phyloP scores from a whole-genome alignment of 495 filamentous ascomycete genomes.

The Neurospora sp. region DNA sequence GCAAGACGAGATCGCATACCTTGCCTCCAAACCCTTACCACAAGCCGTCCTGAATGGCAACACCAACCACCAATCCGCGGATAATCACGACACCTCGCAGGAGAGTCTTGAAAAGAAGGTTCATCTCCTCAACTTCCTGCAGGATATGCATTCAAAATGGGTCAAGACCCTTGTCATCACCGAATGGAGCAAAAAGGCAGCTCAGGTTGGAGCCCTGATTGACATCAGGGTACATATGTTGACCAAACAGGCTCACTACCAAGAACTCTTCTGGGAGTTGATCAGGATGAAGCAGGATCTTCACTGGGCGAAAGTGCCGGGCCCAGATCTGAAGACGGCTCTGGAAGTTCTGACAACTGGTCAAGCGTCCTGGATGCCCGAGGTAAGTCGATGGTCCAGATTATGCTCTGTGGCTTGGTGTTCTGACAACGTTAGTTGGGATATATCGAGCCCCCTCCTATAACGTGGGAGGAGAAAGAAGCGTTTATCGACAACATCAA shows the following conservation, averaged over 20 bases:
- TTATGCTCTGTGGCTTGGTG: not conserved
- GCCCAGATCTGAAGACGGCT: conserved; percentile 85
- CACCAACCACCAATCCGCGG: conserved; percentile 2
- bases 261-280: conserved; percentile 46
- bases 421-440: conserved; percentile 42
- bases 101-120: conserved; percentile 72
- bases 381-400: conserved; percentile 40
- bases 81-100: conserved; percentile 44
- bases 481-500: conserved; percentile 70
- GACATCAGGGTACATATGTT: conserved; percentile 69
- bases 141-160: conserved; percentile 49
- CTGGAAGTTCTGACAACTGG: conserved; percentile 72
- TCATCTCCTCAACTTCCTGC: conserved; percentile 61
- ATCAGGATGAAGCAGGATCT: conserved; percentile 61
- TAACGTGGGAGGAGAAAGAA: conserved; percentile 55
- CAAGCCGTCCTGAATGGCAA: conserved; percentile 33
- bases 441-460: conserved; percentile 64
- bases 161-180: conserved; percentile 83
- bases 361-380: conserved; percentile 62
- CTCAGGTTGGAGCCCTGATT: conserved; percentile 69
- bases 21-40: conserved; percentile 55
- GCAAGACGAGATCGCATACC: conserved; percentile 52
- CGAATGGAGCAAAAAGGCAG: conserved; percentile 74
- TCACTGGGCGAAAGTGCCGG: conserved; percentile 56
- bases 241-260: conserved; percentile 46